Evolutionary conservation across 176 grass and related monocot genomes (phyloP), one percentile per base, ranked within the genome.

Genomic region (Phoenix dactylifera): DNA sequence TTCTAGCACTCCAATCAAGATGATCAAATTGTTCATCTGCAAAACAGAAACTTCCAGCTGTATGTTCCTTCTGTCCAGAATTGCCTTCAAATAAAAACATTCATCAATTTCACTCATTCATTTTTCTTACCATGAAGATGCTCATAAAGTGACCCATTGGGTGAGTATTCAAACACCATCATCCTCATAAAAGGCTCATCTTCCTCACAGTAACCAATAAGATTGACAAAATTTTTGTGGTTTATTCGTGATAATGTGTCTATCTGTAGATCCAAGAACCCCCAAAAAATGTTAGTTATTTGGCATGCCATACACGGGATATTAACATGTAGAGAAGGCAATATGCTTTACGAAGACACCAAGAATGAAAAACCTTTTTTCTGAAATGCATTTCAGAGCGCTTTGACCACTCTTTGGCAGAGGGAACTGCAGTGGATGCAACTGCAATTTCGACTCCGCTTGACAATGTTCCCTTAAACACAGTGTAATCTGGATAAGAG

Each of bases 151-250:
- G 94, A 89, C 53, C 94, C 87, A 75, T 98, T 98, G 15, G 70
- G 66, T 22, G 82, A 82, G 44, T 98, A 98, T 59, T 98, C 94
- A 68, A 93, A 73, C 29, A 98, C 94, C 94, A 98, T 98, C 94
- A 98, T 98, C 74, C 94, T 85, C 88, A 83, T 98, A 79, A 93
- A 98, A 70, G 94, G 94, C 17, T 86, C 64, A 60, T 98, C 82
- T 73, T 98, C 93, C 74, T 89, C 79, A 54, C 88, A 93, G 71
- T 89, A 98, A 51, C 88, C 93, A 64, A 98, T 81, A 18, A 98
- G 74, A 77, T 82, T 98, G 55, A 98, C 78, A 75, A 89, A 98
- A 60, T 98, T 98, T 71, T 98, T 98, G 77, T 98, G 88, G 80
- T 98, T 98, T 71, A 98, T 81, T 29, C 79, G 74, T n/a, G 94